Percentiles rank a stretch among this genome's conserved stretches.
phyloP scores from a whole-genome alignment of 106 monocot species.

The Alisma plantagoaquatica region DNA sequence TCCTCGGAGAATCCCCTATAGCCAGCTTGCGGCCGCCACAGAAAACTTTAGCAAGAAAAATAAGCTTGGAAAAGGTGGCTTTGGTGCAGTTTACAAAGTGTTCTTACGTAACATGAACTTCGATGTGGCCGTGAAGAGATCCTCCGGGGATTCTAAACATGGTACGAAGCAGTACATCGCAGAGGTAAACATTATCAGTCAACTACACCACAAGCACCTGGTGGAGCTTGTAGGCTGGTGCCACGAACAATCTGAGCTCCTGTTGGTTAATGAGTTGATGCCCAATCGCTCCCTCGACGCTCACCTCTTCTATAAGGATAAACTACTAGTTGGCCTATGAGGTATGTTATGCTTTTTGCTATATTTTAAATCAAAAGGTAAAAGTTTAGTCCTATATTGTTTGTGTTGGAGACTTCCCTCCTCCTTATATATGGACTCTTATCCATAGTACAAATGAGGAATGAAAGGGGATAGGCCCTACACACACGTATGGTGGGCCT shows the following conservation, averaged over 20 bases:
- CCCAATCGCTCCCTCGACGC: too few relatives aligned
- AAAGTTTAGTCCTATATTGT: too few relatives aligned
- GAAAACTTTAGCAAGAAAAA: neutral
- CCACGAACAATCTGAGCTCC: too few relatives aligned
- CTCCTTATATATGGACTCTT: too few relatives aligned
- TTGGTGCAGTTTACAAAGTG: constrained; percentile 5
- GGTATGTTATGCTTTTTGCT: neutral
- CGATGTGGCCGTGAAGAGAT: constrained; percentile 3
- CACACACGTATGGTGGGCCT: too few relatives aligned
- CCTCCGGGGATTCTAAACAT: neutral
- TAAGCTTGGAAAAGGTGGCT: constrained; percentile 9
- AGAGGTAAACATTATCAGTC: constrained; percentile 3
- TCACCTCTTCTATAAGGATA: too few relatives aligned
- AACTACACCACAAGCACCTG: neutral
- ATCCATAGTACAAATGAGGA: too few relatives aligned
- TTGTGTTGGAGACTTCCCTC: too few relatives aligned
- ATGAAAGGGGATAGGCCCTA: too few relatives aligned
- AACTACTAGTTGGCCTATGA: too few relatives aligned
- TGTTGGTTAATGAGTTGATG: too few relatives aligned
- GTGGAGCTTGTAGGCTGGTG: constrained; percentile 6
- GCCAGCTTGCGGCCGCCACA: constrained; percentile 1
- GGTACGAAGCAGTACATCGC: constrained; percentile 4
- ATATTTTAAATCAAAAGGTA: too few relatives aligned
- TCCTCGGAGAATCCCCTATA: neutral
- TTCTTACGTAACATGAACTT: neutral